Evolutionary conservation across 1,139 yeast genomes (phyloP), one percentile per base, ranked within the genome.

Genomic region (Sugiyamaella pinicola): DNA sequence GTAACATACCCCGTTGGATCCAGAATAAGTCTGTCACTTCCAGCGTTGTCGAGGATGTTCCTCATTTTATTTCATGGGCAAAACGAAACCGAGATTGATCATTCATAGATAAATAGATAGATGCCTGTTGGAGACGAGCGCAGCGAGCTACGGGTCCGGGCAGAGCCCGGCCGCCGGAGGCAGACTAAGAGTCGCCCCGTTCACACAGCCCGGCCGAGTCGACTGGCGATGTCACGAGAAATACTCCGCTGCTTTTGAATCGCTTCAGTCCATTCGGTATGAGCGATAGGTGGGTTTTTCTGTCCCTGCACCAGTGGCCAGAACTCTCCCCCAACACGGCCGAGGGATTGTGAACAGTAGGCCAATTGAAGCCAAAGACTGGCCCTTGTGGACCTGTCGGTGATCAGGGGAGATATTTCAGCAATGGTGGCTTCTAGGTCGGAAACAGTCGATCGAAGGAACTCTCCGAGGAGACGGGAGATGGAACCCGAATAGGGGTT

Each of bases 291-390:
- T 8, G 56, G 56, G 2, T 49, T 58, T 13, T 53, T 48, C 7
- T 52, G 49, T 6, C 60, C 62, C 49, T 67, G 70, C 4, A 72
- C 55, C 4, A 72, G 47, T 9, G 71, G 69, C 73, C 77, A 73
- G 65, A 87, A 87, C 61, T 86, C 89, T 2, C 81, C 83, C 15
- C 87, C 85, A 24, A 82, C 82, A 55, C 89, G 75, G 1, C 86
- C 81, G 55, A 88, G 74, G 6, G 93, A 84, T 61, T 83, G 87
- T 33, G 93, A 83, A 54, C 93, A 82, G 67, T 87, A 88, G 1
- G 87, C 81, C 43, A 87, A 70, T 67, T 88, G 96, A 17, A 87
- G 69, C 58, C 87, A 76, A 28, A 87, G 69, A 3, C 89, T 84
- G 53, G 85, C 85, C 34, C 80, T 74, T 40, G 78, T 76, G 15